phyloP scores from a whole-genome alignment of 1,139 yeast species.

The Entelexis sorbosivorans region DNA sequence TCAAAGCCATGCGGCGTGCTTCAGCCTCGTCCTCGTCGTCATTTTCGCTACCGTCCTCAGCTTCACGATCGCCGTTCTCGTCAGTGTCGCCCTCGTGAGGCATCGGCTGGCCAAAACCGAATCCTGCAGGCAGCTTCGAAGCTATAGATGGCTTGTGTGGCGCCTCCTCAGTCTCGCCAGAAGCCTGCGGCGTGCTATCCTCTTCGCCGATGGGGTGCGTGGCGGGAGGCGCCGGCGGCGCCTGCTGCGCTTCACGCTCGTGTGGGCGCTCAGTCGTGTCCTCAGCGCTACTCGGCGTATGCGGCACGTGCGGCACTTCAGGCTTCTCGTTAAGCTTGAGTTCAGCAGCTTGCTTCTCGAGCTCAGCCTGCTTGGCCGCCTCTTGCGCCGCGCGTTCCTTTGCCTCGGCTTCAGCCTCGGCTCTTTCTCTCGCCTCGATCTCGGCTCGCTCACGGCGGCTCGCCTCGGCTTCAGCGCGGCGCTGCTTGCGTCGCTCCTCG shows the following conservation, averaged over 20 bases:
- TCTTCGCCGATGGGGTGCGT: neutral
- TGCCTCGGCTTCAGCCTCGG: slow-evolving; percentile 9
- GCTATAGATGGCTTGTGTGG: neutral
- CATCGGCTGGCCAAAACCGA: slow-evolving; percentile 2
- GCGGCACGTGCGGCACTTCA: neutral
- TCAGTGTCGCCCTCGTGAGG: slow-evolving; percentile 21
- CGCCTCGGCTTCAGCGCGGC: slow-evolving; percentile 19
- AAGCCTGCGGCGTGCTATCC: neutral
- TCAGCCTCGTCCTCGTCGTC: slow-evolving; percentile 63
- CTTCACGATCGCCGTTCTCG: slow-evolving; percentile 19
- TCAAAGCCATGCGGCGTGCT: slow-evolving; percentile 60
- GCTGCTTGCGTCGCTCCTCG: slow-evolving; percentile 22
- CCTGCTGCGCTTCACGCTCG: neutral
- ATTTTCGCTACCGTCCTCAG: slow-evolving; percentile 29
- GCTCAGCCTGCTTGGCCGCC: slow-evolving; percentile 5
- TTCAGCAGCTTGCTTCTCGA: neutral
- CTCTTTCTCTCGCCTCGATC: slow-evolving; percentile 16
- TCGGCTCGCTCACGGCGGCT: slow-evolving; percentile 13
- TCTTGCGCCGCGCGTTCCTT: slow-evolving; percentile 9
- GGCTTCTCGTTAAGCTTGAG: slow-evolving; percentile 46
- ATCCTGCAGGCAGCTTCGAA: neutral
- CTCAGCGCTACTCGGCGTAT: slow-evolving; percentile 36
- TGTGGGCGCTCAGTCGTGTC: slow-evolving; percentile 37
- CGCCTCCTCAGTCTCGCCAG: neutral
- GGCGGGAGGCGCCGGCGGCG: neutral